Percentiles rank a stretch among this genome's conserved stretches.
Evolutionary conservation across 331 rosid species (phyloP).

Genomic region (Malus hybrid): DNA sequence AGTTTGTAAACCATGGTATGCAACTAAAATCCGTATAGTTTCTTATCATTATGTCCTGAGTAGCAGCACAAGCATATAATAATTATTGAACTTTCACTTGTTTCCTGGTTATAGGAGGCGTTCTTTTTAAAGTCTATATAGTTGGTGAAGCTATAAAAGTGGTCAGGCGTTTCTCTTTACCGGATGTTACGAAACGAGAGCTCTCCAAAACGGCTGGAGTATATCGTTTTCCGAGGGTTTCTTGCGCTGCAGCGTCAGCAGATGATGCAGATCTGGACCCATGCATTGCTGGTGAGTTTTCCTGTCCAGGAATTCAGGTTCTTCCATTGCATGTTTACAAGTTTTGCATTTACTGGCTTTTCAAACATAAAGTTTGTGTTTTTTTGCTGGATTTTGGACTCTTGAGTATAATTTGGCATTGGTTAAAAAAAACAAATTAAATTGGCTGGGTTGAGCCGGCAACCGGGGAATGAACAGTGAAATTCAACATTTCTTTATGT

Average conservation of each 20-base stretch:
- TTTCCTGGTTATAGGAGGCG: constrained; percentile 58
- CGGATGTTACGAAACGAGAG: constrained; percentile 72
- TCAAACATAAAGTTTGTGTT: neutral
- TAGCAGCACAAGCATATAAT: neutral
- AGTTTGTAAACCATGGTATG: constrained; percentile 88
- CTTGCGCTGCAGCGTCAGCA: constrained; percentile 95
- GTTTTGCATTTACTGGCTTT: neutral
- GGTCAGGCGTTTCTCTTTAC: constrained; percentile 85
- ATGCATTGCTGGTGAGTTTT: constrained; percentile 59
- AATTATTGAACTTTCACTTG: constrained; percentile 8
- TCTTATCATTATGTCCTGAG: neutral
- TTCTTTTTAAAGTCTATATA: constrained; percentile 83
- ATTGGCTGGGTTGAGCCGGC: neutral
- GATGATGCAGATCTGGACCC: constrained; percentile 96
- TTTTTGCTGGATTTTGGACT: neutral
- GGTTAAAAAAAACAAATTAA: neutral
- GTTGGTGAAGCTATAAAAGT: constrained; percentile 93
- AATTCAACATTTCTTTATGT: neutral
- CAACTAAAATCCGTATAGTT: constrained; percentile 4
- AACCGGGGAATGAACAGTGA: neutral
- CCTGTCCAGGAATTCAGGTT: constrained; percentile 3
- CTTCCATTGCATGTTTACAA: neutral
- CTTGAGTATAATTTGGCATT: neutral
- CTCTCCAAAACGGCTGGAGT: constrained; percentile 61
- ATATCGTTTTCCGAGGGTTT: constrained; percentile 74